phyloP scores from a whole-genome alignment of 306 rosid genomes.

The Canavalia ensiformis region DNA sequence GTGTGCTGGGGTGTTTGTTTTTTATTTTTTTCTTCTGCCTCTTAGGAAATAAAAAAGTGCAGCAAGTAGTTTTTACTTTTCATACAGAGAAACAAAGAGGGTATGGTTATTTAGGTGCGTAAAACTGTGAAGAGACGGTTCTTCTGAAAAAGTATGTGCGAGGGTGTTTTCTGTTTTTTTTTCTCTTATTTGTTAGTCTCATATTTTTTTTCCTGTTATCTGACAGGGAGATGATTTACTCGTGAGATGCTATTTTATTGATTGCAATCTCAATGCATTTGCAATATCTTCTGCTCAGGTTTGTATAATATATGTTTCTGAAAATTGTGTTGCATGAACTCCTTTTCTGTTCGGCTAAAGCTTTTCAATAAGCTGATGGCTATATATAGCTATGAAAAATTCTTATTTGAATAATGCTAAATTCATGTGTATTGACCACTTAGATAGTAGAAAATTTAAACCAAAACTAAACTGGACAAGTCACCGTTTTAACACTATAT shows the following conservation, averaged over 20 bases:
- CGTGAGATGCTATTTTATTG: conserved; percentile 90
- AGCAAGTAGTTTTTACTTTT: background rate
- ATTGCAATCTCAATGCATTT: conserved; percentile 72
- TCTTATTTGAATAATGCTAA: conserved; percentile 7
- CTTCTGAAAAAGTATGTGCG: background rate
- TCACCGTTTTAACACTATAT: background rate
- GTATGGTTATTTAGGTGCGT: conserved; percentile 1
- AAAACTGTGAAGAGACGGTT: background rate
- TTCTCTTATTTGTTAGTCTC: conserved; percentile 7
- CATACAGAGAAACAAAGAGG: background rate
- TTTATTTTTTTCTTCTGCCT: background rate
- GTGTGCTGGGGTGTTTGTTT: background rate
- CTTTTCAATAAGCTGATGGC: background rate
- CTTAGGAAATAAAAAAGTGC: background rate
- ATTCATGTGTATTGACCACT: background rate
- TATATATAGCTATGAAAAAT: background rate
- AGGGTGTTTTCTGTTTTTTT: conserved; percentile 33
- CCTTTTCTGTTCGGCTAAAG: conserved; percentile 25
- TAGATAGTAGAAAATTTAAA: background rate
- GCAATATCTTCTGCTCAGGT: conserved; percentile 97
- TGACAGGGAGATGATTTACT: conserved; percentile 84
- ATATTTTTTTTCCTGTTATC: conserved; percentile 36
- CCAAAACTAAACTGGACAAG: conserved; percentile 18
- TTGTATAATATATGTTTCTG: conserved; percentile 42
- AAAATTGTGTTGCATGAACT: background rate